Evolutionary conservation across 305 asterid genomes (phyloP).

Genomic region (Vinca major): DNA sequence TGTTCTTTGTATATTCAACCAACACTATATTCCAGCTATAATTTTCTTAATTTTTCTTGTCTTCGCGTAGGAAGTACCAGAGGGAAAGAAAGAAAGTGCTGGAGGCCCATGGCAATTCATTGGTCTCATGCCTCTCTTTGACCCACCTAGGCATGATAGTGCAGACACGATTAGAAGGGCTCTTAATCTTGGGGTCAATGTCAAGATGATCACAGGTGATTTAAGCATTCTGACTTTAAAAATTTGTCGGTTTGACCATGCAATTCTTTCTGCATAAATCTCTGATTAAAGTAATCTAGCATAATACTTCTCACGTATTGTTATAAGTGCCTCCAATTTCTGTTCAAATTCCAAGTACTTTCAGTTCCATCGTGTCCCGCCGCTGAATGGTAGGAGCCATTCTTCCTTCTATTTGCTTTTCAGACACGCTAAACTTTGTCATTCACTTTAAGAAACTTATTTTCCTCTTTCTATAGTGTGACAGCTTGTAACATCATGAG

Average conservation of each 20-base stretch:
- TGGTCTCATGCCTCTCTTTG: conserved; percentile 44
- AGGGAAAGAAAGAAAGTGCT: conserved; percentile 31
- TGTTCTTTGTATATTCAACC: neutral
- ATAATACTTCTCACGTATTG: neutral
- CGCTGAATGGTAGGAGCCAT: neutral
- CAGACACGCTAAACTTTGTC: neutral
- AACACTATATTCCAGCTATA: conserved; percentile 3
- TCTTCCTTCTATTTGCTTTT: neutral
- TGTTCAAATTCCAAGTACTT: neutral
- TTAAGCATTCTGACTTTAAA: neutral
- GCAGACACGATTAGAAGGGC: conserved; percentile 46
- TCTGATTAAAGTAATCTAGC: neutral
- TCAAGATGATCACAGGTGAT: conserved; percentile 42
- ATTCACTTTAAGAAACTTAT: neutral
- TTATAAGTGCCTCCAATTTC: too few species aligned
- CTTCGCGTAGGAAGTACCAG: conserved; percentile 32
- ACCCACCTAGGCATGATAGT: conserved; percentile 43
- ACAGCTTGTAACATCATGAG: neutral
- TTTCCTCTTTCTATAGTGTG: neutral
- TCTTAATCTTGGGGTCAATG: conserved; percentile 44
- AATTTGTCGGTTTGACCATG: too few species aligned
- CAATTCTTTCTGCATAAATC: neutral
- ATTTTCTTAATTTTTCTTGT: neutral
- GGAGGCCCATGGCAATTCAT: conserved; percentile 44
- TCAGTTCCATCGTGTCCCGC: neutral